phyloP scores from a whole-genome alignment of 148 eudicot genomes.

The Mesembryanthemum crystallinum region DNA sequence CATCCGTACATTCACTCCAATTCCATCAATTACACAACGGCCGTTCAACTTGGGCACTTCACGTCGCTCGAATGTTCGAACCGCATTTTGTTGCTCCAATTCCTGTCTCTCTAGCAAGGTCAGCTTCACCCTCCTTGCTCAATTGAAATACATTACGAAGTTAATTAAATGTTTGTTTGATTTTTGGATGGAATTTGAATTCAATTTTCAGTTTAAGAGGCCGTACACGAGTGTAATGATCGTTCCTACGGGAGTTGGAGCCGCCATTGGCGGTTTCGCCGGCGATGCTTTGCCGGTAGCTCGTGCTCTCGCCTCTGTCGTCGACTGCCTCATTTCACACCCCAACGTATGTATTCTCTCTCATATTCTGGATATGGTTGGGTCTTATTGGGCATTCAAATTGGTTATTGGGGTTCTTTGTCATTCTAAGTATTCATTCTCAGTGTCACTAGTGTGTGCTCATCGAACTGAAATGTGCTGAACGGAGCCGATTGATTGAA shows the following conservation, averaged over 20 bases:
- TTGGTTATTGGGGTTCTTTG: no score
- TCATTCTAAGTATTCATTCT: no score
- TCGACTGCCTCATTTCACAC: conserved; percentile 87
- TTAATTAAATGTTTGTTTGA: neutral
- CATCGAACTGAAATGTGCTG: no score
- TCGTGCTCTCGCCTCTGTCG: conserved; percentile 78
- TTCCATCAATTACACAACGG: neutral
- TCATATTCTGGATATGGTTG: neutral
- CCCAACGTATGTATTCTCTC: conserved; percentile 57
- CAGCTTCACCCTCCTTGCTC: neutral
- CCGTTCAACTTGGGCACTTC: neutral
- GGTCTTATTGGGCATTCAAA: neutral
- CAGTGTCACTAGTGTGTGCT: no score
- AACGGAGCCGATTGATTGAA: no score
- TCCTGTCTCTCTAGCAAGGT: conserved; percentile 27
- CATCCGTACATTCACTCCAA: neutral
- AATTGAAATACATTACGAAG: no score
- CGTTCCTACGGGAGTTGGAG: conserved; percentile 91
- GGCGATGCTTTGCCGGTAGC: conserved; percentile 93
- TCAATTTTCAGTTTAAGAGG: conserved; percentile 45
- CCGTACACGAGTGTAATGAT: conserved; percentile 87
- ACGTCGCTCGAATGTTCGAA: neutral
- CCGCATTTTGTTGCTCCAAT: conserved; percentile 22
- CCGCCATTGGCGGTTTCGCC: conserved; percentile 90
- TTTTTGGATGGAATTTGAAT: neutral